Conservation (phyloP, 2,329 filamentous ascomycete species). For the Colletotrichum abscissum region DNA sequence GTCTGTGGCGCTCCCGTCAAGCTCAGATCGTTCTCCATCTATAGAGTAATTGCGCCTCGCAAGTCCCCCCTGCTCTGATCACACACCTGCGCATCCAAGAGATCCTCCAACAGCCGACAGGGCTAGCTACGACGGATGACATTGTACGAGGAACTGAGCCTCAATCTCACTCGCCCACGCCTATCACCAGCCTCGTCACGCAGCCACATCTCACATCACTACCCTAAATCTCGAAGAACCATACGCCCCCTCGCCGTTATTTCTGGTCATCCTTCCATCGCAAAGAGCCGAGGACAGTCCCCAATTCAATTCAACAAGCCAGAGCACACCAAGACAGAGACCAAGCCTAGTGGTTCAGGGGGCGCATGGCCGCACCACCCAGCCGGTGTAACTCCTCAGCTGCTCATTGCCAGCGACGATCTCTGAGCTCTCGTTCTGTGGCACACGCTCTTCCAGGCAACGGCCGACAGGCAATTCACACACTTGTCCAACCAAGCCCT, state of each 20-base stretch:
- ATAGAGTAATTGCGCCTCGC: neutral
- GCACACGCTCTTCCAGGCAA: slow-evolving; percentile 1
- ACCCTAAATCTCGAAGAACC: slow-evolving; percentile 7
- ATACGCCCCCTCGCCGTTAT: neutral
- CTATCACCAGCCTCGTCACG: slow-evolving; percentile 4
- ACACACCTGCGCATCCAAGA: neutral
- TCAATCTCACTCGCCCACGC: slow-evolving; percentile 17
- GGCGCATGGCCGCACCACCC: neutral
- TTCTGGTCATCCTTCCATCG: neutral
- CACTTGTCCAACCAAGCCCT: neutral
- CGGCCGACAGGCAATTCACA: neutral
- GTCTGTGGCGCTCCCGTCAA: neutral
- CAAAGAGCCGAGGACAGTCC: neutral
- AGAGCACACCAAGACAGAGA: neutral
- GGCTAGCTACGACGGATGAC: neutral
- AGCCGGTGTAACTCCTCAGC: neutral
- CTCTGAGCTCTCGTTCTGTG: neutral
- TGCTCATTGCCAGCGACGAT: neutral
- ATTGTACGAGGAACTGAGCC: slow-evolving; percentile 18
- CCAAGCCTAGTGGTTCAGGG: neutral
- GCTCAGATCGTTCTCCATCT: neutral
- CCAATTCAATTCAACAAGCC: neutral
- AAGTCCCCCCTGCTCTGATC: neutral
- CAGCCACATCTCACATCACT: slow-evolving; percentile 31
- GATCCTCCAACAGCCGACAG: neutral